Base-by-base conservation (phyloP, 768 basidiomycete genomes). In the Panaeolus cyanescens region DNA sequence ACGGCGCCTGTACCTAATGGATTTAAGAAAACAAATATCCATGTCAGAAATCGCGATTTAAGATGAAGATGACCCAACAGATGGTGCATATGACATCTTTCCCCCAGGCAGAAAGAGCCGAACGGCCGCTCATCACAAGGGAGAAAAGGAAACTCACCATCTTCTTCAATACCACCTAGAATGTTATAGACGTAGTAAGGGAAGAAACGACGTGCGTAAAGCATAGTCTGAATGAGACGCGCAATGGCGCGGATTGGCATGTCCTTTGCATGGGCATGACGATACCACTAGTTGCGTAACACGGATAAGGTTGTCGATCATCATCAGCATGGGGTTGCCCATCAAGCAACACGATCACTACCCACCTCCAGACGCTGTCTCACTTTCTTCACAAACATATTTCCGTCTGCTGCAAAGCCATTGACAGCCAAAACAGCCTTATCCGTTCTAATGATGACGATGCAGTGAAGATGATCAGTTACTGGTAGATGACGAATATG, bases 141-240 rank as follows among this genome's bases (percentile, higher is more conserved):
- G 59, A 61, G 57, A 60, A 36, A 30, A 60, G 34, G 13, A 13
- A 57, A 83, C 91, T 67, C 70, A 95, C 95, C 95, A 72, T 97
- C 95, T 71, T 95, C 95, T 74, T 98, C 95, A 64, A 97, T 93
- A 42, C 95, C 95, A 56, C 94, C 93, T 32, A 98, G 87, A 71
- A 98, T 95, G 75, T 96, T 96, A 82, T 93, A 96, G 32, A 96
- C 91, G 75, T 96, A 99, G 83, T 92, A 99, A 1, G 97, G 97
- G 87, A 99, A 99, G 82, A 97, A 96, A 56, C 96, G 89, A 64
- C 91, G 90, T 37, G 85, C 91, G 74, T 99, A 99, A 28, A 99
- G 85, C 93, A 99, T 96, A 17, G 96, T 97, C 75, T 99, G 96
- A 60, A 99, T 96, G 69, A 99, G 83, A 61, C 97, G 88, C n/a